A percentile compares a stretch with the other conserved stretches of the same genome.
Evolutionary conservation across 345 rosid species (phyloP).

Genomic region (Citropsis articulata): DNA sequence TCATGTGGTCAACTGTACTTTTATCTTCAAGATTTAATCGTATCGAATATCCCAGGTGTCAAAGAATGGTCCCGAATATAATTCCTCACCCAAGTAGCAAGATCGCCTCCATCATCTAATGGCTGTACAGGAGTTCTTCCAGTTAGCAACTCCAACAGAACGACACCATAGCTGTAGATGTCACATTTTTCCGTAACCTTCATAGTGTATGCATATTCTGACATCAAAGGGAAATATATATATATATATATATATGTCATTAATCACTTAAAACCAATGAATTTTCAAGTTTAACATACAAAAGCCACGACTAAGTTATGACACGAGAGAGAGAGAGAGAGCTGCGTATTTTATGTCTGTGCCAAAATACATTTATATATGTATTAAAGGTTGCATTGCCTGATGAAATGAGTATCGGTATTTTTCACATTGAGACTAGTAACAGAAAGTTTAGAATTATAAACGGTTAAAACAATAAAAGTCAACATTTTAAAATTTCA

Average conservation of each 20-base stretch:
- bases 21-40: constrained; percentile 57
- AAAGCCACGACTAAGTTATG: background rate
- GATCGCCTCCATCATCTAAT: constrained; percentile 87
- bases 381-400: background rate
- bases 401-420: background rate
- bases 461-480: background rate
- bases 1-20: constrained; percentile 60
- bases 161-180: constrained; percentile 93
- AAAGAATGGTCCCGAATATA: constrained; percentile 52
- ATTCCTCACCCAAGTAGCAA: constrained; percentile 66
- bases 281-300: background rate
- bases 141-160: constrained; percentile 68
- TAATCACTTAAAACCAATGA: background rate
- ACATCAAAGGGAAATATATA: background rate
- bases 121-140: constrained; percentile 91
- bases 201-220: constrained; percentile 98
- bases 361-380: background rate
- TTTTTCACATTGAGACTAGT: background rate
- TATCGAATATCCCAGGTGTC: constrained; percentile 57
- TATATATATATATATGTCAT: background rate
- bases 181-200: constrained; percentile 97
- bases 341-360: background rate
- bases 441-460: background rate
- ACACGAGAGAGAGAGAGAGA: background rate
- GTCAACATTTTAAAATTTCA: background rate